These are phyloP conservation scores for Phytopythium vexans DNA, from an alignment of 352 stramenopile genomes.

Conservation along the genomic window DNA sequence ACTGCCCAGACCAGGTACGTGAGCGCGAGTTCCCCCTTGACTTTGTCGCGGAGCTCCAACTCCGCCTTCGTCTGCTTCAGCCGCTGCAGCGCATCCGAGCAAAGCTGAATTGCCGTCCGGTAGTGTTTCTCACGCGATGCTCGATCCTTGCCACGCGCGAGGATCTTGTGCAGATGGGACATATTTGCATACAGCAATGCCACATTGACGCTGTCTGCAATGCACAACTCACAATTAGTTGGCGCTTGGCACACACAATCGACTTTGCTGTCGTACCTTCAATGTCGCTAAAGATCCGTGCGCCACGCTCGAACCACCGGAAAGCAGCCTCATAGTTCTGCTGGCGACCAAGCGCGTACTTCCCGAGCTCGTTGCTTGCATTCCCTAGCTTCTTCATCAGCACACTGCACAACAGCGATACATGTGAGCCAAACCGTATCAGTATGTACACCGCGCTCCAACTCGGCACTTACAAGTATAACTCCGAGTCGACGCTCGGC, in stretches of 20 bases:
- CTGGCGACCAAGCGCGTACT: slow-evolving; percentile 50
- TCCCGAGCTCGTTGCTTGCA: slow-evolving; percentile 78
- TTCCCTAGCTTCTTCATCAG: slow-evolving; percentile 89
- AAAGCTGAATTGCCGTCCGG: slow-evolving; percentile 55
- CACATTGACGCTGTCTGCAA: slow-evolving; percentile 73
- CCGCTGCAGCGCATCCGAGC: slow-evolving; percentile 51
- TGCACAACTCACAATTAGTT: not conserved
- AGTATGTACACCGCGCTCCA: not conserved
- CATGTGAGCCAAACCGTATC: not conserved
- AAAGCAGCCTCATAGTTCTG: slow-evolving; percentile 56
- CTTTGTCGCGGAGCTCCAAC: slow-evolving; percentile 54
- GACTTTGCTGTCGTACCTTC: slow-evolving; percentile 38
- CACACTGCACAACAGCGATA: slow-evolving; percentile 31
- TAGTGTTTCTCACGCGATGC: slow-evolving; percentile 53
- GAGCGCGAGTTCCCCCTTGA: slow-evolving; percentile 78
- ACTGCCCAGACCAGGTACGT: slow-evolving; percentile 84
- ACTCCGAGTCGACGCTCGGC: slow-evolving; percentile 61
- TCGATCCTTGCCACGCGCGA: slow-evolving; percentile 48
- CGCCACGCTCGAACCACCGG: slow-evolving; percentile 76
- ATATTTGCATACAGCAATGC: slow-evolving; percentile 77
- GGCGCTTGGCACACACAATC: too few species aligned
- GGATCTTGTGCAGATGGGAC: slow-evolving; percentile 83
- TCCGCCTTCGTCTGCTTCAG: slow-evolving; percentile 72
- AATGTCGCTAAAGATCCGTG: slow-evolving; percentile 77
- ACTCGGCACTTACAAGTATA: slow-evolving; percentile 70